phyloP scores from a whole-genome alignment of 2,329 filamentous ascomycete species.

The Verticillium dahliae region DNA sequence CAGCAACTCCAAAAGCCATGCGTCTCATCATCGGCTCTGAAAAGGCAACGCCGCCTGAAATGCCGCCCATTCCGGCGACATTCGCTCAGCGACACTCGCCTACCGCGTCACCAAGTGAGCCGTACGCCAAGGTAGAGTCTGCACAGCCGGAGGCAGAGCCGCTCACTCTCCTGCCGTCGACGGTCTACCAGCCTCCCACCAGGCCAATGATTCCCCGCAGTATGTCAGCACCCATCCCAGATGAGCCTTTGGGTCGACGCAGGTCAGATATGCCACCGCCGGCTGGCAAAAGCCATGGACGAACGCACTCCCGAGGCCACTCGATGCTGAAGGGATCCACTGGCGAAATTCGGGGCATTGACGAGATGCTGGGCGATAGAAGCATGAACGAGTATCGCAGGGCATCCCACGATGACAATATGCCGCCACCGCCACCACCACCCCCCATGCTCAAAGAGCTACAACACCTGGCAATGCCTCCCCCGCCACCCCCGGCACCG shows the following conservation, averaged over 20 bases:
- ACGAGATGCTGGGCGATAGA: constrained; percentile 33
- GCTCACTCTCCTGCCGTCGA: constrained; percentile 49
- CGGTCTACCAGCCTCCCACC: constrained; percentile 51
- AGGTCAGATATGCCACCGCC: constrained; percentile 16
- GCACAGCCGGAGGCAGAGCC: constrained; percentile 18
- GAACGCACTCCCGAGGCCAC: constrained; percentile 16
- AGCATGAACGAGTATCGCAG: constrained; percentile 21
- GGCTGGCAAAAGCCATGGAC: constrained; percentile 9
- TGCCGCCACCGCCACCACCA: constrained; percentile 44
- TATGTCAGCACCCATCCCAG: constrained; percentile 52
- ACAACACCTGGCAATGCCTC: constrained; percentile 53
- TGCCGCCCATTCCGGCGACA: constrained; percentile 44
- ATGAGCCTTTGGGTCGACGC: constrained; percentile 29
- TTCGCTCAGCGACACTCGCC: constrained; percentile 38
- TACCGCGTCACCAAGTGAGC: constrained; percentile 25
- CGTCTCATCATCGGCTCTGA: constrained; percentile 64
- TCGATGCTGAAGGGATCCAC: constrained; percentile 28
- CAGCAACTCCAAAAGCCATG: constrained; percentile 89
- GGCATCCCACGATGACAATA: constrained; percentile 42
- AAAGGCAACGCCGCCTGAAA: constrained; percentile 42
- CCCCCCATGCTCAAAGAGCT: constrained; percentile 55
- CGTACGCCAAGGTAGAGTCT: constrained; percentile 20
- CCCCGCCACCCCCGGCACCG: constrained; percentile 56
- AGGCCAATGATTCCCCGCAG: constrained; percentile 47
- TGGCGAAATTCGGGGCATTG: constrained; percentile 36